Base-by-base conservation (phyloP, 129 eudicot genomes). In the Deinandra increscens region DNA sequence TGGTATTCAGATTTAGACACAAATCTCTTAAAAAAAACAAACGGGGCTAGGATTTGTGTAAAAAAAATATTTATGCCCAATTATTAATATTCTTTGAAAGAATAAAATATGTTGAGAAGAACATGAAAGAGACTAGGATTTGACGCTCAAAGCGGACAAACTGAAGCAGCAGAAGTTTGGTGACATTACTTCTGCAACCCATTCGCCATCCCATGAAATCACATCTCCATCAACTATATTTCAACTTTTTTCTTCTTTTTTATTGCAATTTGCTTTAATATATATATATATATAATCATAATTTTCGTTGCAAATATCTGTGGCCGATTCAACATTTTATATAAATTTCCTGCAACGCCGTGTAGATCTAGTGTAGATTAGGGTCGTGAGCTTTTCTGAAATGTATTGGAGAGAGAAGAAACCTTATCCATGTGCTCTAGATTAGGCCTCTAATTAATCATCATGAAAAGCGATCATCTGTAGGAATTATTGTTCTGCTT, bases 71-170 rank as follows among this genome's bases (percentile, higher is more conserved):
- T n/a, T n/a, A n/a, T n/a, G n/a, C n/a, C n/a, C n/a, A n/a, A n/a
- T n/a, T n/a, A n/a, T n/a, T n/a, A n/a, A n/a, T n/a, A n/a, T n/a
- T n/a, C n/a, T n/a, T n/a, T 9, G 9, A 39, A n/a, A n/a, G n/a
- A n/a, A n/a, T n/a, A n/a, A n/a, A n/a, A n/a, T 11, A 43, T 43
- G 15, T 11, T n/a, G n/a, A n/a, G n/a, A 43, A 42, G 0, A 29
- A 45, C 53, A 54, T 54, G 59, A 14, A 31, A 41, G 60, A 0
- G 3, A 58, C 43, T 66, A 64, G 7, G 13, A 31, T 66, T 66
- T 75, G 79, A 12, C 71, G 68, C 74, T 75, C 66, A 75, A 75
- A 66, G 31, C 68, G 61, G 74, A 58, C 34, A 66, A 54, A 54
- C 15, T 20, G 60, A 19, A 54, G 17, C 60, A 43, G 22, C 46